These are phyloP conservation scores for Penicillium simplicissimum DNA, from an alignment of 495 filamentous ascomycete species.

Conservation along the genomic window DNA sequence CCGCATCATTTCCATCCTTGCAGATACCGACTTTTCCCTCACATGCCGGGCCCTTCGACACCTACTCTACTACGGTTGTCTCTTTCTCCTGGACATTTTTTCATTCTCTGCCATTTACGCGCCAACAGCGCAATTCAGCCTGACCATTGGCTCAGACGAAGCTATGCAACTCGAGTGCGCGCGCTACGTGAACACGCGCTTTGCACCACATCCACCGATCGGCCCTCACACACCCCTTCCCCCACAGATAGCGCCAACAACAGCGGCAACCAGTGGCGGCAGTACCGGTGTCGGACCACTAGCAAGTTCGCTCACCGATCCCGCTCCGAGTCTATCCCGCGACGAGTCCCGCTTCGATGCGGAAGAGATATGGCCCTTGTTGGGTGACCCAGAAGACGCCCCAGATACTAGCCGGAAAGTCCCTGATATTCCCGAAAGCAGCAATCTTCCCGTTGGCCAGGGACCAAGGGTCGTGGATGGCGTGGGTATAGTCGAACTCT, in stretches of 20 bases:
- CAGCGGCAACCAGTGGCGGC: conserved; percentile 15
- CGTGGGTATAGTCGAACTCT: conserved; percentile 58
- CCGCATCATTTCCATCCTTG: conserved; percentile 75
- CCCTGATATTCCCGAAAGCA: conserved; percentile 9
- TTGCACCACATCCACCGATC: conserved; percentile 37
- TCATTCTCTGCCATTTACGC: conserved; percentile 91
- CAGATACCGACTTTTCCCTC: conserved; percentile 82
- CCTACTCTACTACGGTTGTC: conserved; percentile 85
- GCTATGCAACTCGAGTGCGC: conserved; percentile 82
- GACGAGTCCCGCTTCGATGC: conserved; percentile 34
- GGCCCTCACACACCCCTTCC: conserved; percentile 24
- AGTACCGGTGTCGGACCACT: conserved; percentile 16
- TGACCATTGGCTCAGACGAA: conserved; percentile 66
- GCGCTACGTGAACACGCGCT: conserved; percentile 66
- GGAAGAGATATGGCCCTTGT: conserved; percentile 49
- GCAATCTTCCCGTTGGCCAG: conserved; percentile 9
- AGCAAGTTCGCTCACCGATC: conserved; percentile 25
- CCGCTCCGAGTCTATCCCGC: conserved; percentile 21
- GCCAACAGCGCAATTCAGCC: conserved; percentile 70
- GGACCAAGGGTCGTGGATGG: conserved; percentile 35
- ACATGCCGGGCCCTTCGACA: conserved; percentile 82
- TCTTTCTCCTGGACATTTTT: conserved; percentile 88
- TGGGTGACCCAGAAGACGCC: conserved; percentile 28
- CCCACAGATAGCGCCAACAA: conserved; percentile 5
- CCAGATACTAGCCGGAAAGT: conserved; percentile 23